Evolutionary conservation across 2,329 filamentous ascomycete genomes (phyloP), one percentile per base, ranked within the genome.

Genomic region (Colletotrichum liriopes): DNA sequence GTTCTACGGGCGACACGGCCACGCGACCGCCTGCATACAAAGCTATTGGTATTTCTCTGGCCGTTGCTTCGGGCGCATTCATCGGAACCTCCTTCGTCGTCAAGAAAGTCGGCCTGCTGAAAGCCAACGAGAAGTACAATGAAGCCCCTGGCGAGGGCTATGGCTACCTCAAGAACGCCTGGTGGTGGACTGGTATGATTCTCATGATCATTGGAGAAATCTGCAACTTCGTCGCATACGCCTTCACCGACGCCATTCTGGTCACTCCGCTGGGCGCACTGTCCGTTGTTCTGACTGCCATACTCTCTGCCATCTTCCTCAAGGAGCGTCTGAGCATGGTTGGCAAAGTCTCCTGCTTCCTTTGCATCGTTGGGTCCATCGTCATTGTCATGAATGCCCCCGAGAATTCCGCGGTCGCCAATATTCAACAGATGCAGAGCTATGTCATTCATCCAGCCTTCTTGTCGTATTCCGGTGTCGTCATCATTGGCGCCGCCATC

Each of bases 141-240:
- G 95, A 98, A 83, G 94, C 94, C 75, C 95, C 96, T 0, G 96
- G 96, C 72, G 96, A 98, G 82, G 96, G 96, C 68, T 98, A 98
- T 81, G 95, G 96, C 74, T 99, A 98, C 81, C 90, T 99, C 77
- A 98, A 97, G 85, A 98, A 98, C 79, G 87, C 87, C 26, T 98
- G 90, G 86, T 99, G 96, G 96, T 99, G 96, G 96, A 82, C 86
- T 1, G 96, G 96, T 77, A 98, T 99, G 96, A 95, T 86, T 0
- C 88, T 98, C 71, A 98, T 99, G 96, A 98, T 98, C 77, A 78
- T 98, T 54, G 96, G 96, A 76, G 96, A 99, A 83, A 90, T 98
- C 68, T 97, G 94, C 89, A 99, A 99, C 84, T 97, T 98, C 81
- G 94, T 96, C 80, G 96, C 96, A 65, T 98, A 98, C 80, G 94